Evolutionary conservation across 176 grass and related monocot genomes (phyloP).

Genomic region (Paspalum notatum): DNA sequence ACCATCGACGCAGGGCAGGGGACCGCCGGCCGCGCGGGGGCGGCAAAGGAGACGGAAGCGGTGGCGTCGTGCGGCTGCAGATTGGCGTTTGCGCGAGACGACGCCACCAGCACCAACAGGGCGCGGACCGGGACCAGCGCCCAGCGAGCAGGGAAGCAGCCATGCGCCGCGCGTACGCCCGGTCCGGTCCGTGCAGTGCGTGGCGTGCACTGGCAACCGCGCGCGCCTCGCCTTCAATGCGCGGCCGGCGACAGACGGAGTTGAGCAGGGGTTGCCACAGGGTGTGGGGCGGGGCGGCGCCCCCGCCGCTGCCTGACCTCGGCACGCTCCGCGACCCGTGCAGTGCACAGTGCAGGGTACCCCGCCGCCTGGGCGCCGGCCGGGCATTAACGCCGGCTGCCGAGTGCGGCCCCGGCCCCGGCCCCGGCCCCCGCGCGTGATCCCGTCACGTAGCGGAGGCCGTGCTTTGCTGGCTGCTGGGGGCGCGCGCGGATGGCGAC

Average conservation of each 20-base stretch:
- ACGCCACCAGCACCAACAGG: no score
- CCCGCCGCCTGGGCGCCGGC: neutral
- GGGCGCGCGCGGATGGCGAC: neutral
- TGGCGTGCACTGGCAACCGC: no score
- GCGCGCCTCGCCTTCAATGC: neutral
- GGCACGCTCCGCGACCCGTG: neutral
- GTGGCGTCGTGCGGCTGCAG: slow-evolving; percentile 15
- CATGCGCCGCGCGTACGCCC: neutral
- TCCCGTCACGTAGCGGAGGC: slow-evolving; percentile 19
- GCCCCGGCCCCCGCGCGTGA: slow-evolving; percentile 17
- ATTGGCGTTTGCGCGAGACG: neutral
- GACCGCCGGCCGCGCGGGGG: slow-evolving; percentile 33
- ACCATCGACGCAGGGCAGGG: no score
- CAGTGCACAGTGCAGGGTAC: neutral
- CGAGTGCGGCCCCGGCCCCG: no score
- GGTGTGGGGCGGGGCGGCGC: no score
- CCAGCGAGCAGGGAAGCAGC: no score
- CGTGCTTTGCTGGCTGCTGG: neutral
- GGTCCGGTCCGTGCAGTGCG: neutral
- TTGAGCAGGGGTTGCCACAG: neutral
- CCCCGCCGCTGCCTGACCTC: no score
- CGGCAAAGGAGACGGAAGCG: slow-evolving; percentile 51
- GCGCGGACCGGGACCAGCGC: slow-evolving; percentile 18
- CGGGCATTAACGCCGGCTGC: slow-evolving; percentile 3
- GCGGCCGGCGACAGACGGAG: neutral